Percentiles rank a stretch among this genome's conserved stretches.
Evolutionary conservation across 2,329 filamentous ascomycete genomes (phyloP).

Genomic region (Lecanicillium sp.): DNA sequence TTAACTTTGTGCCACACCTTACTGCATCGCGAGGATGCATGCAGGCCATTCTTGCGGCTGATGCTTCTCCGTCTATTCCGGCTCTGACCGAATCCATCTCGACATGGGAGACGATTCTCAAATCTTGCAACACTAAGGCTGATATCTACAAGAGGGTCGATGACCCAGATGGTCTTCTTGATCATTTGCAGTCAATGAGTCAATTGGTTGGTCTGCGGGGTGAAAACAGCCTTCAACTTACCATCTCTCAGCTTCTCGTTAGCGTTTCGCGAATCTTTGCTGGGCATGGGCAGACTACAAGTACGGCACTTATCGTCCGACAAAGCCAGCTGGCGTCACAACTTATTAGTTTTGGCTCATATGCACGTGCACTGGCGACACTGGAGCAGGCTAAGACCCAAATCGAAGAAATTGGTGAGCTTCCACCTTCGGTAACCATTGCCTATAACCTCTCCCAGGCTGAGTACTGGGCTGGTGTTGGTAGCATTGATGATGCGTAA

Average conservation of each 20-base stretch:
- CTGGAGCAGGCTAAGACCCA: conserved; percentile 51
- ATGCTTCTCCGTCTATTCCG: conserved; percentile 19
- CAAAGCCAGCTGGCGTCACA: conserved; percentile 42
- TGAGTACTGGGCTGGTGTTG: conserved; percentile 64
- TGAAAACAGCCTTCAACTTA: conserved; percentile 35
- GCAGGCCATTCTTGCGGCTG: conserved; percentile 30
- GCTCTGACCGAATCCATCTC: conserved; percentile 28
- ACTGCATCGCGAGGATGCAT: conserved; percentile 36
- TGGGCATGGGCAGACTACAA: conserved; percentile 20
- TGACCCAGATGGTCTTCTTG: conserved; percentile 38
- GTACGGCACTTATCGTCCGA: conserved; percentile 35
- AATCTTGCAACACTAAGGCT: conserved; percentile 26
- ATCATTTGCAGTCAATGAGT: conserved; percentile 40
- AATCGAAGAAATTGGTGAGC: conserved; percentile 25
- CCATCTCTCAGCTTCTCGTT: conserved; percentile 13
- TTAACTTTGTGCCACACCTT: conserved; percentile 39
- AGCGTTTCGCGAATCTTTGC: conserved; percentile 29
- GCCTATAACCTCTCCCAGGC: conserved; percentile 58
- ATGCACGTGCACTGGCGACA: conserved; percentile 37
- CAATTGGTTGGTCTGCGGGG: conserved; percentile 45
- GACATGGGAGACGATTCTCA: conserved; percentile 35
- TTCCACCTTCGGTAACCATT: conserved; percentile 29
- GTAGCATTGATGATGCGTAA: conserved; percentile 54
- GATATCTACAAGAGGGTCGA: conserved; percentile 39
- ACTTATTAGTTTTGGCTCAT: conserved; percentile 45